Base-by-base conservation (phyloP, 2,329 filamentous ascomycete genomes). In the Fusarium sulawesiense region DNA sequence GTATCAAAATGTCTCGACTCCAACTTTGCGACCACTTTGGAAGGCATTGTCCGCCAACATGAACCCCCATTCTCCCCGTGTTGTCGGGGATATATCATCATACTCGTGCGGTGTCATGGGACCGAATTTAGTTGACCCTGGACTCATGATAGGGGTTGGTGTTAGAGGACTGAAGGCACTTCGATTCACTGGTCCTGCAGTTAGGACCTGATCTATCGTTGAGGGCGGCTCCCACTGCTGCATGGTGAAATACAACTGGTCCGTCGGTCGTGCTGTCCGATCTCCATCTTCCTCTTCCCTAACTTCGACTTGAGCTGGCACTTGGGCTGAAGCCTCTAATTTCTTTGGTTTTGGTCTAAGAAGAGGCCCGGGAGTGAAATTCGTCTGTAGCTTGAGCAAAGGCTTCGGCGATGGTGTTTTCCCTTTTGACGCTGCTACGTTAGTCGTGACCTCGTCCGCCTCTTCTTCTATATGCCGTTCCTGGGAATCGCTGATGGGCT, bases 71-170 rank as follows among this genome's bases (percentile, higher is more conserved):
- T 90, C 88, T 7, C 86, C 86, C 42, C 86, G 82, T 11, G 88
- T 90, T 25, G 87, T 84, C 8, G 88, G 88, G 51, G 87, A 89
- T 58, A 90, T 87, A 73, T 91, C 88, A 21, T 88, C 87, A 67
- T 86, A 88, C 10, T 80, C 84, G 67, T 89, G 88, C 2, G 87
- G 88, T 60, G 88, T 90, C 78, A 80, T 76, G 2, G 87, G 85
- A 0, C 85, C 87, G 21, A 83, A 68, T 49, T 62, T 75, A 57
- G 60, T 47, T 3, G 73, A 73, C 16, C 60, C 63, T 34, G 73
- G 69, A 41, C 75, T 74, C 53, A 76, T 67, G 11, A 60, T 50
- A 10, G 73, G 65, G 9, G 70, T 73, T 4, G 72, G 70, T n/a
- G 62, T 72, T 18, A 72, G 57, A 29, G 72, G 66, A 27, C 75